These are phyloP conservation scores for Santalum album DNA, from an alignment of 164 flowering plant species.

Conservation along the genomic window DNA sequence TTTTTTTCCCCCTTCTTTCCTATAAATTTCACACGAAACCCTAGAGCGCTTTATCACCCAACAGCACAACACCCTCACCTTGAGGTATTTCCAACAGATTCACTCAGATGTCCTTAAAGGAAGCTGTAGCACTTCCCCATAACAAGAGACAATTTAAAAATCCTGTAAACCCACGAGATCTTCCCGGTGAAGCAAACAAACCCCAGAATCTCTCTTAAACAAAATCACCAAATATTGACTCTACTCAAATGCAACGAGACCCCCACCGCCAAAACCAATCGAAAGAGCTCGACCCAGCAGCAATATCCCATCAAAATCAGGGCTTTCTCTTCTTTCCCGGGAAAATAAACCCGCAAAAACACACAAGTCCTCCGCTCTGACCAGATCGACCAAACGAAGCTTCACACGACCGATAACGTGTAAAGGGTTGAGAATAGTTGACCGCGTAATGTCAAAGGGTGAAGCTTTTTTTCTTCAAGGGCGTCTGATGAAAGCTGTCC, in stretches of 20 bases:
- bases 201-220: constrained; percentile 7
- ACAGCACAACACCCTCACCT: constrained; percentile 5
- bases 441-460: too few species aligned
- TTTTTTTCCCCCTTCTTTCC: too few species aligned
- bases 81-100: not conserved
- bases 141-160: not conserved
- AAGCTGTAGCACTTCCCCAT: not conserved
- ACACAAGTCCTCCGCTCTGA: constrained; percentile 8
- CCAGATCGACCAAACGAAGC: constrained; percentile 22
- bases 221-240: constrained; percentile 4
- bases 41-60: not conserved
- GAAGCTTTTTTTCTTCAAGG: too few species aligned
- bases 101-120: constrained; percentile 1
- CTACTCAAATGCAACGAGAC: constrained; percentile 2
- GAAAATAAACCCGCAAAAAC: not conserved
- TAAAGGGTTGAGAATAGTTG: too few species aligned
- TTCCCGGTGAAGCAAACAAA: constrained; percentile 8
- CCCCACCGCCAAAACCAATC: constrained; percentile 6
- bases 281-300: constrained; percentile 3
- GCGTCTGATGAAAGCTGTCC: too few species aligned
- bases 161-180: not conserved
- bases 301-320: not conserved
- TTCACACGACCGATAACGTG: not conserved
- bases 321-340: not conserved
- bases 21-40: constrained; percentile 1